Percentiles rank a stretch among this genome's conserved stretches.
Evolutionary conservation across 495 filamentous ascomycete genomes (phyloP).

Genomic region (Hypoxylon fragiforme): DNA sequence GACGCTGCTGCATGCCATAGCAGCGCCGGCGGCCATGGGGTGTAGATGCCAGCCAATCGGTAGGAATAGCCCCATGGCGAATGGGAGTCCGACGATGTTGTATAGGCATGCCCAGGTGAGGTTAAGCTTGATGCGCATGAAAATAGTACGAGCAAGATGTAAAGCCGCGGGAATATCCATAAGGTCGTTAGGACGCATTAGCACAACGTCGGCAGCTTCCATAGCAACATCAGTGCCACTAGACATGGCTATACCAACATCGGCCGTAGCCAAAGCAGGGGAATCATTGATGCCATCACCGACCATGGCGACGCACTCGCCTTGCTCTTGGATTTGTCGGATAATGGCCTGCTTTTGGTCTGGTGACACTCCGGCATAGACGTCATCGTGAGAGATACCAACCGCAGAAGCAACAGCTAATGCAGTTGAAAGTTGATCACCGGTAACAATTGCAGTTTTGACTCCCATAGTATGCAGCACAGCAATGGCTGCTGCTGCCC

Average conservation of each 20-base stretch:
- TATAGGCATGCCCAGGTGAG: constrained; percentile 89
- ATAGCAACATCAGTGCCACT: constrained; percentile 96
- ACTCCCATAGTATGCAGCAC: constrained; percentile 84
- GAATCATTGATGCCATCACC: constrained; percentile 99
- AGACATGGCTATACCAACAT: constrained; percentile 89
- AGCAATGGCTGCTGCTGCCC: constrained; percentile 78
- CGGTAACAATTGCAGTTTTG: constrained; percentile 87
- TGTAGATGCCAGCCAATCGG: constrained; percentile 86
- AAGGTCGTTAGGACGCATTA: constrained; percentile 90
- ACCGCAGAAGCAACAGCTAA: constrained; percentile 79
- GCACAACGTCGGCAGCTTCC: constrained; percentile 94
- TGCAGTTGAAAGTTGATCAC: constrained; percentile 83
- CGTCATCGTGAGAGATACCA: constrained; percentile 72
- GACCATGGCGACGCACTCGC: constrained; percentile 90
- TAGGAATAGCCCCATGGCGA: constrained; percentile 94
- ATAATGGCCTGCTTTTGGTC: constrained; percentile 88
- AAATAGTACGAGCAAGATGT: constrained; percentile 80
- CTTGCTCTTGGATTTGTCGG: constrained; percentile 67
- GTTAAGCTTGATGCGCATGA: constrained; percentile 91
- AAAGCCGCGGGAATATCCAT: constrained; percentile 88
- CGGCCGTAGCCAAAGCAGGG: constrained; percentile 87
- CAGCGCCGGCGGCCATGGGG: constrained; percentile 91
- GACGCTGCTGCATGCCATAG: constrained; percentile 90
- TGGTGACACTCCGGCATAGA: constrained; percentile 82
- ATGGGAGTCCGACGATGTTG: constrained; percentile 89